A percentile compares a stretch with the other conserved stretches of the same genome.
These are phyloP conservation scores for Phytophthora citrophthora DNA, from an alignment of 352 stramenopile genomes.

Conservation along the genomic window DNA sequence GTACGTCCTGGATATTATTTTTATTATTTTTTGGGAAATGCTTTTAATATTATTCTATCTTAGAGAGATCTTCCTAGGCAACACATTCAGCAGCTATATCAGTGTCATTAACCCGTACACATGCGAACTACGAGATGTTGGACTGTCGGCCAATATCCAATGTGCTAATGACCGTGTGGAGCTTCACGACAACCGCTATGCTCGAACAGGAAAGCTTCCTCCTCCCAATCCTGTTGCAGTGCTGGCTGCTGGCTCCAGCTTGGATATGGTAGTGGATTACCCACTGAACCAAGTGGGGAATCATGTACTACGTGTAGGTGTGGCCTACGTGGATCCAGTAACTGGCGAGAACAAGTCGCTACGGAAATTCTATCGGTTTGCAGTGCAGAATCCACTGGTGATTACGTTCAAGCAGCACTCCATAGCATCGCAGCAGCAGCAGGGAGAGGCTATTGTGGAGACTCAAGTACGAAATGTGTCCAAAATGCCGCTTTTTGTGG, in stretches of 20 bases:
- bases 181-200: slow-evolving; percentile 79
- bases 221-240: slow-evolving; percentile 80
- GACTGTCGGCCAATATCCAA: slow-evolving; percentile 87
- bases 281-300: slow-evolving; percentile 90
- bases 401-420: slow-evolving; percentile 84
- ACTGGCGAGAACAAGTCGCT: slow-evolving; percentile 86
- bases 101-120: slow-evolving; percentile 92
- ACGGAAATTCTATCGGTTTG: slow-evolving; percentile 93
- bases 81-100: slow-evolving; percentile 94
- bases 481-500: slow-evolving; percentile 80
- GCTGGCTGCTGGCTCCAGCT: slow-evolving; percentile 69
- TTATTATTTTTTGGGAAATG: slow-evolving; percentile 7
- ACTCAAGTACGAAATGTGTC: slow-evolving; percentile 86
- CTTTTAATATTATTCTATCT: slow-evolving; percentile 11
- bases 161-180: slow-evolving; percentile 83
- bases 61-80: slow-evolving; percentile 92
- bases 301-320: slow-evolving; percentile 83
- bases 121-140: slow-evolving; percentile 78
- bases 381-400: slow-evolving; percentile 89
- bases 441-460: slow-evolving; percentile 70
- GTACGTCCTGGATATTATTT: slow-evolving; percentile 28
- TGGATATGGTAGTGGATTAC: slow-evolving; percentile 94
- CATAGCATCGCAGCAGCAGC: slow-evolving; percentile 23
- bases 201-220: slow-evolving; percentile 66
- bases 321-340: slow-evolving; percentile 76